These are phyloP conservation scores for Pleurotus ostreatus DNA, from an alignment of 768 basidiomycete genomes.

Conservation along the genomic window DNA sequence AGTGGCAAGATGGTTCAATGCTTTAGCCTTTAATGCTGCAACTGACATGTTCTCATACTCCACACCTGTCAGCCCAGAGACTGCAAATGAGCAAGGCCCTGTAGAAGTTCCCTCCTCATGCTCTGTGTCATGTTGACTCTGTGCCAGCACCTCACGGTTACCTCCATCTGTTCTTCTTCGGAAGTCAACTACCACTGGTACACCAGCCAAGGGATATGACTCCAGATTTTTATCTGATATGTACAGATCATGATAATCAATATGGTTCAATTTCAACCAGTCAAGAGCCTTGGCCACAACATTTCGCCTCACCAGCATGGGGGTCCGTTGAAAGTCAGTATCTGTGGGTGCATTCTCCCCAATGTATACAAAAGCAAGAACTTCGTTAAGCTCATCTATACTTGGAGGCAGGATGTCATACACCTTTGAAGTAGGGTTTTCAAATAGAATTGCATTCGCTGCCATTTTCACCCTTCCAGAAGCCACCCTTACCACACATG, in stretches of 20 bases:
- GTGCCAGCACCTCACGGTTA: constrained; percentile 12
- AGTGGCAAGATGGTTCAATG: constrained; percentile 21
- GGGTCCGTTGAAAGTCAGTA: constrained; percentile 15
- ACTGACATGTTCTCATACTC: constrained; percentile 11
- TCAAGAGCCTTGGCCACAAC: constrained; percentile 18
- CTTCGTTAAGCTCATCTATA: constrained; percentile 16
- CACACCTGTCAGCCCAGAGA: constrained; percentile 20
- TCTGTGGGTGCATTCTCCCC: constrained; percentile 9
- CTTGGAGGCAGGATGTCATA: constrained; percentile 18
- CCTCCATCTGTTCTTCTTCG: constrained; percentile 18
- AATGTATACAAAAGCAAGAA: constrained; percentile 15
- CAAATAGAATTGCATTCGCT: constrained; percentile 23
- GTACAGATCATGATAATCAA: constrained; percentile 19
- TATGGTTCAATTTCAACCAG: constrained; percentile 24
- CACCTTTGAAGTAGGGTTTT: constrained; percentile 18
- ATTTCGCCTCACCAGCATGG: constrained; percentile 20
- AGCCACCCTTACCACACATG: constrained; percentile 17
- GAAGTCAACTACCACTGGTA: constrained; percentile 12
- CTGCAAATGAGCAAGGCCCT: constrained; percentile 22
- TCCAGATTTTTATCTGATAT: constrained; percentile 15
- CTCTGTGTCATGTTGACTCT: constrained; percentile 17
- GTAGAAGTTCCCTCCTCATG: constrained; percentile 15
- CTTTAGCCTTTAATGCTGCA: constrained; percentile 16
- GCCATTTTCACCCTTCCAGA: constrained; percentile 13
- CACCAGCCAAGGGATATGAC: constrained; percentile 12